These are phyloP conservation scores for Thermochaetoides thermophila DNA, from an alignment of 495 filamentous ascomycete genomes.

Conservation along the genomic window DNA sequence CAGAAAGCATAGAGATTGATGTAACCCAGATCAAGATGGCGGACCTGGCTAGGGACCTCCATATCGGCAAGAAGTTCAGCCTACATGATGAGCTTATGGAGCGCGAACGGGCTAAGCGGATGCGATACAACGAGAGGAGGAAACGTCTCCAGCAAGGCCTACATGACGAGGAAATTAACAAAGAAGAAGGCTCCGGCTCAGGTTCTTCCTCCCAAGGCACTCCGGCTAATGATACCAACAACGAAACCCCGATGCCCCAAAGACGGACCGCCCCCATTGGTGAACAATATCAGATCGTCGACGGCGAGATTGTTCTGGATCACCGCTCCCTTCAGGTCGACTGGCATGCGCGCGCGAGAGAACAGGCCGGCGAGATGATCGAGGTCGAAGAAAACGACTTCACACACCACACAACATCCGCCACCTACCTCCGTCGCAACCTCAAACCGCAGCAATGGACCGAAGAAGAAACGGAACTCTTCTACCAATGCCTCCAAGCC, in stretches of 20 bases:
- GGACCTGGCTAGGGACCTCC: conserved; percentile 61
- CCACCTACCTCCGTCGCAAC: conserved; percentile 57
- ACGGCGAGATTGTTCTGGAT: conserved; percentile 75
- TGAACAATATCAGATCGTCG: conserved; percentile 42
- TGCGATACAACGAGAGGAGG: conserved; percentile 23
- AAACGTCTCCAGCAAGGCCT: conserved; percentile 10
- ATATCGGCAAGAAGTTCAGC: conserved; percentile 68
- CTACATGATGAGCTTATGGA: conserved; percentile 42
- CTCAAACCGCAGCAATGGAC: conserved; percentile 55
- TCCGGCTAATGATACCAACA: neutral
- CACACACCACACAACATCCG: conserved; percentile 58
- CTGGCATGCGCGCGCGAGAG: conserved; percentile 51
- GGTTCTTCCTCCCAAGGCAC: conserved; percentile 1
- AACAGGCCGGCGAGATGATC: conserved; percentile 41
- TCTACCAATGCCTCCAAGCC: conserved; percentile 70
- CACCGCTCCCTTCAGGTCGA: conserved; percentile 64
- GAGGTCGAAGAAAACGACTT: conserved; percentile 73
- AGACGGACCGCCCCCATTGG: conserved; percentile 9
- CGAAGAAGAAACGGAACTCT: conserved; percentile 59
- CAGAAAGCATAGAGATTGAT: conserved; percentile 57
- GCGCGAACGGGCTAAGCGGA: conserved; percentile 27
- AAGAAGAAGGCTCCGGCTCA: conserved; percentile 1
- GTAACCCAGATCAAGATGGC: conserved; percentile 61
- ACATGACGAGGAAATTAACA: conserved; percentile 1
- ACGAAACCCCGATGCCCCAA: neutral